Percentiles rank a stretch among this genome's conserved stretches.
Evolutionary conservation across 2,329 filamentous ascomycete species (phyloP).

Genomic region (Chrysoporthe deuterocubensis): DNA sequence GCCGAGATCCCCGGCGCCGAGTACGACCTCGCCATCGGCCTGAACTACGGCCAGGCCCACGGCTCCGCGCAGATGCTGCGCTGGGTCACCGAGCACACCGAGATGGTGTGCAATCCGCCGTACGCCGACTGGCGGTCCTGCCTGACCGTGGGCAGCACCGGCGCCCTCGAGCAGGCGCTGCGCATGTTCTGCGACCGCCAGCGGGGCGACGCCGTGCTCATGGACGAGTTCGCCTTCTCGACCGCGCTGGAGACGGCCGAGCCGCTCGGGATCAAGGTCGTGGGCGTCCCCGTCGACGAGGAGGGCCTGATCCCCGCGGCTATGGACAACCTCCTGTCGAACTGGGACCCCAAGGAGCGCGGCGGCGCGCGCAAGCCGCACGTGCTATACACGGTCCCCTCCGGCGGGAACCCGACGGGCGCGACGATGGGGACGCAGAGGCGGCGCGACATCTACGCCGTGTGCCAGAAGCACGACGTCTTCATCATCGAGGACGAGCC

Average conservation of each 20-base stretch:
- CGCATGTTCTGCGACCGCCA: slow-evolving; percentile 76
- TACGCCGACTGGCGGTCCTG: slow-evolving; percentile 90
- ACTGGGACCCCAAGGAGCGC: slow-evolving; percentile 52
- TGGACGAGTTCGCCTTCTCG: slow-evolving; percentile 90
- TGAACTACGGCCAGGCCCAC: slow-evolving; percentile 91
- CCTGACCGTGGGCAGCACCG: slow-evolving; percentile 85
- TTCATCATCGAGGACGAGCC: slow-evolving; percentile 92
- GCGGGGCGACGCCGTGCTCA: slow-evolving; percentile 77
- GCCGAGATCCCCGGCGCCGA: slow-evolving; percentile 48
- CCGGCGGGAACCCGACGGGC: slow-evolving; percentile 90
- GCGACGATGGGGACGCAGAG: slow-evolving; percentile 74
- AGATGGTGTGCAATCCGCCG: slow-evolving; percentile 83
- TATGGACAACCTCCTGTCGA: slow-evolving; percentile 55
- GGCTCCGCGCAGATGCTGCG: slow-evolving; percentile 87
- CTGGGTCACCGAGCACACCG: slow-evolving; percentile 93
- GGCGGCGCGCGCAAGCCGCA: slow-evolving; percentile 54
- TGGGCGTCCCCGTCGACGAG: slow-evolving; percentile 56
- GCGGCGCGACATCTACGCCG: slow-evolving; percentile 72
- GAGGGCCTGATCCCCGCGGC: slow-evolving; percentile 56
- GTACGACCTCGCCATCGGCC: slow-evolving; percentile 80
- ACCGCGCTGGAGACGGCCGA: slow-evolving; percentile 65
- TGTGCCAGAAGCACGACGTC: slow-evolving; percentile 83
- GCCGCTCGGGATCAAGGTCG: slow-evolving; percentile 56
- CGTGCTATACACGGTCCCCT: slow-evolving; percentile 65
- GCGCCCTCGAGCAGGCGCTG: slow-evolving; percentile 79